These are phyloP conservation scores for Hypocreales sp. DNA, from an alignment of 2,329 filamentous ascomycete species.

Conservation along the genomic window DNA sequence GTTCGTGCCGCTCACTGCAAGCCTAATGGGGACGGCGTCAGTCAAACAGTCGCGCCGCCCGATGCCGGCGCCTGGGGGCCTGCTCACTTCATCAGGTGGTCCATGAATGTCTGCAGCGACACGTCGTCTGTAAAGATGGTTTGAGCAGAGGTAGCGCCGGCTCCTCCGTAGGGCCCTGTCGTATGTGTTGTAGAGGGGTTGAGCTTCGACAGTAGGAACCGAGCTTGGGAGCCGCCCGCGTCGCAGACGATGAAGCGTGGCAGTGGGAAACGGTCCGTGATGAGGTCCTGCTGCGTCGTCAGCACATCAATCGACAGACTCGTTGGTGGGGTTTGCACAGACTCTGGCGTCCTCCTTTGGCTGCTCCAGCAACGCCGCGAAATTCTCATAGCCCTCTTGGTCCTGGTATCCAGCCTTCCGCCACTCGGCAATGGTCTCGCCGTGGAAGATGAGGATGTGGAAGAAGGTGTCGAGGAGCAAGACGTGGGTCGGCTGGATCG, in stretches of 20 bases:
- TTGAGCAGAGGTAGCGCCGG: constrained; percentile 72
- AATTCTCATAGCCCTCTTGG: constrained; percentile 96
- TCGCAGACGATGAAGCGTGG: constrained; percentile 98
- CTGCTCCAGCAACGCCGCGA: constrained; percentile 71
- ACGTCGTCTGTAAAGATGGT: constrained; percentile 99
- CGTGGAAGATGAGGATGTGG: constrained; percentile 98
- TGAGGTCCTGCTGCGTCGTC: constrained; percentile 55
- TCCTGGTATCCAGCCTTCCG: constrained; percentile 96
- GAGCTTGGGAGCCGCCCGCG: constrained; percentile 92
- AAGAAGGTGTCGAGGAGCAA: constrained; percentile 96
- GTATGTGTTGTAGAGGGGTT: constrained; percentile 97
- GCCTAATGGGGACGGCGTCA: constrained; percentile 17
- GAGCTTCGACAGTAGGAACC: constrained; percentile 91
- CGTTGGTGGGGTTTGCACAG: constrained; percentile 21
- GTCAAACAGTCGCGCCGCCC: constrained; percentile 2
- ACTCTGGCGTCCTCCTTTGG: constrained; percentile 95
- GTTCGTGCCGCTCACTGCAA: constrained; percentile 50
- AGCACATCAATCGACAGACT: constrained; percentile 1
- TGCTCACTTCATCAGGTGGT: constrained; percentile 93
- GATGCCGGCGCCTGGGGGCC: no score
- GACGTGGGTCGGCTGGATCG: constrained; percentile 87
- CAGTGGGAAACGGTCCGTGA: constrained; percentile 93
- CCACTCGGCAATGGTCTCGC: constrained; percentile 96
- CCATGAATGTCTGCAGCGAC: constrained; percentile 97
- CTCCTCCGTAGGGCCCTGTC: constrained; percentile 78